Conservation (phyloP, 768 basidiomycete genomes). For the Russula vinacea region DNA sequence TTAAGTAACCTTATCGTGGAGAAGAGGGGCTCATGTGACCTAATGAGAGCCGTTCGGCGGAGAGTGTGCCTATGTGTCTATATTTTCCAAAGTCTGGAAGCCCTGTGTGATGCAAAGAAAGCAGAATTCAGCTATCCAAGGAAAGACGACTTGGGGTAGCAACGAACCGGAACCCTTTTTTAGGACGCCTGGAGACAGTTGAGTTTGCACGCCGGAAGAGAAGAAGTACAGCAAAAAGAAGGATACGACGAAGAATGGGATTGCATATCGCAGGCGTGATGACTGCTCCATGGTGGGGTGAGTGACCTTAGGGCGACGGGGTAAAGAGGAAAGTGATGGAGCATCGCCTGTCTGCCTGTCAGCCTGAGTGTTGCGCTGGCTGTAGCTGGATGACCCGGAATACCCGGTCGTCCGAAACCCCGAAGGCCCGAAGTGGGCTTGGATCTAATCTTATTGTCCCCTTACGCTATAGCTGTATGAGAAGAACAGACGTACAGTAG, state of each 20-base stretch:
- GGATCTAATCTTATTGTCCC: background rate
- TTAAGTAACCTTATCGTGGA: background rate
- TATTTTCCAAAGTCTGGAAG: conserved; percentile 60
- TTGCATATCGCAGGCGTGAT: conserved; percentile 30
- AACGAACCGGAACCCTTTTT: conserved; percentile 9
- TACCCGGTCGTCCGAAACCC: no score
- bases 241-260: conserved; percentile 40
- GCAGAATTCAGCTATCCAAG: background rate
- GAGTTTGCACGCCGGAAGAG: conserved; percentile 35
- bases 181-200: conserved; percentile 29
- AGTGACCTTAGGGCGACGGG: background rate
- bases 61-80: conserved; percentile 42
- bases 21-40: conserved; percentile 39
- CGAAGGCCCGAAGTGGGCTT: no score
- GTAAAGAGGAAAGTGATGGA: background rate
- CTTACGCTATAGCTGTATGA: no score
- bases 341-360: background rate
- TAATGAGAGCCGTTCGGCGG: conserved; percentile 51
- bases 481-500: no score
- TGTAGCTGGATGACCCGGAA: background rate
- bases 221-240: conserved; percentile 47
- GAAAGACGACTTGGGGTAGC: background rate
- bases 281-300: conserved; percentile 14
- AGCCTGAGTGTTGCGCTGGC: background rate
- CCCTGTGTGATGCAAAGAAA: conserved; percentile 32